A percentile compares a stretch with the other conserved stretches of the same genome.
phyloP scores from a whole-genome alignment of 805 yeast genomes.

The Metschnikowia kofuensis region DNA sequence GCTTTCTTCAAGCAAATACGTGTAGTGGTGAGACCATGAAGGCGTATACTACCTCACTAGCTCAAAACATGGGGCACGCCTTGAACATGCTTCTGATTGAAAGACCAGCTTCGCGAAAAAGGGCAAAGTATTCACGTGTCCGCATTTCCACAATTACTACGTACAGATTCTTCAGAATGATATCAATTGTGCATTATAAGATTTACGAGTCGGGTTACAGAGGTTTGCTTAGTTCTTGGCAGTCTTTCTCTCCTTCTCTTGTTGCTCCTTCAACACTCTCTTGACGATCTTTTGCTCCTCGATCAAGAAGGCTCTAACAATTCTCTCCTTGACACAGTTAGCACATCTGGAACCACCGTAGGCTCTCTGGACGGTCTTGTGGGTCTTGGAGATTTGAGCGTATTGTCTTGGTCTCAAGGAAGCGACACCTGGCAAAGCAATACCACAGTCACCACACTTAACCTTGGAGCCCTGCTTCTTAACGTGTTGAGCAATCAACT shows the following conservation, averaged over 20 bases:
- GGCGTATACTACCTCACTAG: too few relatives aligned
- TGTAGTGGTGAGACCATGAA: too few relatives aligned
- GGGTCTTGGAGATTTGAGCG: slow-evolving; percentile 92
- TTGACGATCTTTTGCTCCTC: slow-evolving; percentile 99
- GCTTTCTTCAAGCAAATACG: too few relatives aligned
- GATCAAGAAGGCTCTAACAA: slow-evolving; percentile 98
- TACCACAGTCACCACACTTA: slow-evolving; percentile 87
- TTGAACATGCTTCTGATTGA: too few relatives aligned
- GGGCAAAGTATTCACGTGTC: too few relatives aligned
- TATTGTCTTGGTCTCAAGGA: slow-evolving; percentile 98
- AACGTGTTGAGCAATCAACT: slow-evolving; percentile 95
- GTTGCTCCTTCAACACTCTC: slow-evolving; percentile 97
- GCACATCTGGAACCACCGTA: slow-evolving; percentile 99
- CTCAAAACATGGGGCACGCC: too few relatives aligned
- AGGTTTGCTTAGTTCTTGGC: slow-evolving; percentile 24
- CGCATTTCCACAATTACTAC: too few relatives aligned
- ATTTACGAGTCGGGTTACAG: slow-evolving; percentile 5
- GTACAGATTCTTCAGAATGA: background rate
- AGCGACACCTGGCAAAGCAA: slow-evolving; percentile 80
- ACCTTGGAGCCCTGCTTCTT: slow-evolving; percentile 87
- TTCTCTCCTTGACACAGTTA: slow-evolving; percentile 98
- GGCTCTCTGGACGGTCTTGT: slow-evolving; percentile 98
- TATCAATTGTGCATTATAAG: slow-evolving; percentile 16
- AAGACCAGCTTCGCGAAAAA: too few relatives aligned
- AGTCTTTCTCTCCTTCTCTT: slow-evolving; percentile 74